Percentiles rank a stretch among this genome's conserved stretches.
phyloP scores from a whole-genome alignment of 805 yeast genomes.

The Cyberlindnera meyerae region DNA sequence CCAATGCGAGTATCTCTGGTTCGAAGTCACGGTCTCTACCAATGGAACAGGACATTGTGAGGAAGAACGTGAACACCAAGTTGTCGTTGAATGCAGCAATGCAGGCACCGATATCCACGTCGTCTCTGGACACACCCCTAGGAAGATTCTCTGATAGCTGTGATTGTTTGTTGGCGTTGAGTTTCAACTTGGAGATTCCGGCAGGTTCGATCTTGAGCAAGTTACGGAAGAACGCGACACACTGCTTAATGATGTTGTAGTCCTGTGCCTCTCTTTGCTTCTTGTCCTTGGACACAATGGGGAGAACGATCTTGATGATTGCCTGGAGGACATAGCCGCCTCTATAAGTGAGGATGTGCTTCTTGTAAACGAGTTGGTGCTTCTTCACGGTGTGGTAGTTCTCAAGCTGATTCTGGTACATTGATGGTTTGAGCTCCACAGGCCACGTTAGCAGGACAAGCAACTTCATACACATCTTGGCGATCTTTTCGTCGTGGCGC shows the following conservation, averaged over 20 bases:
- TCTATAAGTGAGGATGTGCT: conserved; percentile 50
- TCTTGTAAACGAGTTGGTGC: conserved; percentile 69
- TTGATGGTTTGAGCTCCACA: conserved; percentile 47
- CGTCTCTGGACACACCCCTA: conserved; percentile 53
- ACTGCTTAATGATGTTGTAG: conserved; percentile 64
- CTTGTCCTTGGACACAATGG: conserved; percentile 47
- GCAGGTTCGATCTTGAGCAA: conserved; percentile 74
- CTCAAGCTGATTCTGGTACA: conserved; percentile 48
- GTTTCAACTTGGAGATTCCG: conserved; percentile 43
- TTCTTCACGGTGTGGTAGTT: conserved; percentile 57
- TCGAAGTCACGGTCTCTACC: conserved; percentile 52
- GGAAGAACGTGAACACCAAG: conserved; percentile 65
- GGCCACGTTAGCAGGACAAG: conserved; percentile 89
- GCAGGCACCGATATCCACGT: conserved; percentile 58
- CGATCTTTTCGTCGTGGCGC: conserved; percentile 50
- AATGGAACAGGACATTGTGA: conserved; percentile 65
- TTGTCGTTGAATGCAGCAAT: conserved; percentile 58
- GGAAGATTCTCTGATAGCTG: conserved; percentile 41
- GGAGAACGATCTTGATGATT: conserved; percentile 61
- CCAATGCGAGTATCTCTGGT: conserved; percentile 51
- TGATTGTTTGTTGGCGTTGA: conserved; percentile 32
- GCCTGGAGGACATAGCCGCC: conserved; percentile 65
- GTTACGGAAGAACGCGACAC: conserved; percentile 71
- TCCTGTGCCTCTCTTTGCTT: conserved; percentile 65
- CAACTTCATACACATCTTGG: conserved; percentile 70